A percentile compares a stretch with the other conserved stretches of the same genome.
phyloP scores from a whole-genome alignment of 345 rosid genomes.

The Anastatica hierochuntica region DNA sequence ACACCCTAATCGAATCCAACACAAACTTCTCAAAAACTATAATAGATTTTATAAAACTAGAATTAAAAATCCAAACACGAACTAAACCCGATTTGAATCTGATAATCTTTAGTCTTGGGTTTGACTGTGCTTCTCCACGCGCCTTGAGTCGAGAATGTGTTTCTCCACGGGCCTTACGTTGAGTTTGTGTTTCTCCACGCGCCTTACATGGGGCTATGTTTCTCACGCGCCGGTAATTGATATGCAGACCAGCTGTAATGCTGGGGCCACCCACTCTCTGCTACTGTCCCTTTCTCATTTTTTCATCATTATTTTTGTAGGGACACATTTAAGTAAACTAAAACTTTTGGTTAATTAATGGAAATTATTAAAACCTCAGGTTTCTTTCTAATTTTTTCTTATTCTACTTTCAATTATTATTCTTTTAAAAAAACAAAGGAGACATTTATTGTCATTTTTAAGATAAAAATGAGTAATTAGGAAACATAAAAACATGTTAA shows the following conservation, averaged over 20 bases:
- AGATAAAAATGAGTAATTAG: slow-evolving; percentile 5
- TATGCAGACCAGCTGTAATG: slow-evolving; percentile 30
- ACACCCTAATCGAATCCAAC: no score
- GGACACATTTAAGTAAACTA: slow-evolving; percentile 18
- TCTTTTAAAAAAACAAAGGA: background rate
- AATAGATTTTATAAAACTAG: no score
- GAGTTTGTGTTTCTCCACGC: background rate
- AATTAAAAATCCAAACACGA: no score
- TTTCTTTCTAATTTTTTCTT: slow-evolving; percentile 4
- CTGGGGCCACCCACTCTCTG: slow-evolving; percentile 30
- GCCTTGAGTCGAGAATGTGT: no score
- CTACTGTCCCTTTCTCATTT: slow-evolving; percentile 26
- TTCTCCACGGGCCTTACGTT: no score
- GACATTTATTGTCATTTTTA: slow-evolving; percentile 1
- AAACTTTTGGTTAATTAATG: slow-evolving; percentile 5
- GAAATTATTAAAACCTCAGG: background rate
- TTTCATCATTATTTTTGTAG: slow-evolving; percentile 24
- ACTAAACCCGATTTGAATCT: no score
- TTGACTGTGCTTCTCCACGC: no score
- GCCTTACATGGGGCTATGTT: background rate
- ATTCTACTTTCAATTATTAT: background rate
- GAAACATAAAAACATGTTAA: slow-evolving; percentile 16
- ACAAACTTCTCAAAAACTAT: no score
- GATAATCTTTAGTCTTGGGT: no score
- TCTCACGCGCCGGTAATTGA: slow-evolving; percentile 21